Conservation (phyloP, 1,284 basidiomycete genomes). For the Heterobasidion irregulare region DNA sequence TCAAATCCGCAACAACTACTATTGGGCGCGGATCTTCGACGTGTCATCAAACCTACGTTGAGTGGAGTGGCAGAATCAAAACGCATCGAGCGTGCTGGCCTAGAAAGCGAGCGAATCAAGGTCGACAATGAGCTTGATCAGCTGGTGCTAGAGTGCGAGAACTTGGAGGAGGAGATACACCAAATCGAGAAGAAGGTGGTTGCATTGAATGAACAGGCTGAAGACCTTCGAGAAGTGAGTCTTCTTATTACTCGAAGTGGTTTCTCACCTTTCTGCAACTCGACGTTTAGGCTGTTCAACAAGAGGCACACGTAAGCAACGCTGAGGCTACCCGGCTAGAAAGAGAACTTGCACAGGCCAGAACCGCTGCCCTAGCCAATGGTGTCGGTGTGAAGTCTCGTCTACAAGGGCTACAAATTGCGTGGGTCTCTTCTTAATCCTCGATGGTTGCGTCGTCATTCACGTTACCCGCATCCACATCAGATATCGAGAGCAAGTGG, state of each 20-base stretch:
- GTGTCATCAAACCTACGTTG: constrained; percentile 65
- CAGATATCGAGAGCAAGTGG: constrained; percentile 70
- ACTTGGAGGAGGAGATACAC: constrained; percentile 62
- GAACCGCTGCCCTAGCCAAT: constrained; percentile 65
- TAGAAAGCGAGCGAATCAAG: constrained; percentile 68
- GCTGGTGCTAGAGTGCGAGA: constrained; percentile 69
- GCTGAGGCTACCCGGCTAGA: constrained; percentile 57
- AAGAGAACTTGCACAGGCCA: constrained; percentile 59
- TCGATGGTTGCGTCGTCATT: neutral
- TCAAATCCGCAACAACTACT: constrained; percentile 59
- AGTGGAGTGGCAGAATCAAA: constrained; percentile 61
- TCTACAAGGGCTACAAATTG: constrained; percentile 55
- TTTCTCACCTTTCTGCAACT: neutral
- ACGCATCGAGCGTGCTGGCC: constrained; percentile 52
- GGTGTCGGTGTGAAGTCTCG: constrained; percentile 75
- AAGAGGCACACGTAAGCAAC: constrained; percentile 56
- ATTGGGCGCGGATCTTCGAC: constrained; percentile 55
- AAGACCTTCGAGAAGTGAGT: constrained; percentile 66
- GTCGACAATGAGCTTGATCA: constrained; percentile 76
- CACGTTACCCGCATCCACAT: constrained; percentile 5
- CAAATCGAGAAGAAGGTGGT: constrained; percentile 64
- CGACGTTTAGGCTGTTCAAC: constrained; percentile 54
- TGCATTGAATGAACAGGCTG: constrained; percentile 66
- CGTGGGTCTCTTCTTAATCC: constrained; percentile 21
- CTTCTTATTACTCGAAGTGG: constrained; percentile 7